Conservation (phyloP, 1,139 yeast species). For the Yamadazyma aaseri region DNA sequence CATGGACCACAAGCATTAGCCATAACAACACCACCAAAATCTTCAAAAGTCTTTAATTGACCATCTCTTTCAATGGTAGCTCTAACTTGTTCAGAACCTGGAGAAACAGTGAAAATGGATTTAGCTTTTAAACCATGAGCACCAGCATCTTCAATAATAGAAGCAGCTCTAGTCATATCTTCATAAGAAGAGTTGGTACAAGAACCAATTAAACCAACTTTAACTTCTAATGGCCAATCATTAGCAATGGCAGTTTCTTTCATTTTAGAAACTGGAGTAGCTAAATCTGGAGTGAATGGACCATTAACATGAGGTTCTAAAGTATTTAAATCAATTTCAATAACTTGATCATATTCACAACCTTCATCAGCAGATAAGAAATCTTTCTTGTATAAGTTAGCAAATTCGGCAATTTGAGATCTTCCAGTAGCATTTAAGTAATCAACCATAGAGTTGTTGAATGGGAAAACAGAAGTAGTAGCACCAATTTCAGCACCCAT, state of each 20-base stretch:
- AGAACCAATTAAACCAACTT: slow-evolving; percentile 94
- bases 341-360: slow-evolving; percentile 78
- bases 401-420: slow-evolving; percentile 80
- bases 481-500: slow-evolving; percentile 99
- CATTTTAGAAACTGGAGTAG: slow-evolving; percentile 78
- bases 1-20: slow-evolving; percentile 99
- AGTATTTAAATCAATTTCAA: slow-evolving; percentile 71
- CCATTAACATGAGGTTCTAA: slow-evolving; percentile 92
- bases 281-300: slow-evolving; percentile 92
- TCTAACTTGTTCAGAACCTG: slow-evolving; percentile 98
- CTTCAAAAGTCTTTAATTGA: slow-evolving; percentile 70
- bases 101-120: slow-evolving; percentile 90
- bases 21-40: slow-evolving; percentile 84
- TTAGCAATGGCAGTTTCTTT: slow-evolving; percentile 62
- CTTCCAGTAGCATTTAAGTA: slow-evolving; percentile 82
- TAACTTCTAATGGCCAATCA: slow-evolving; percentile 77
- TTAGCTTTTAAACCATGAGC: slow-evolving; percentile 86
- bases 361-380: slow-evolving; percentile 78
- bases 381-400: slow-evolving; percentile 68
- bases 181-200: slow-evolving; percentile 98
- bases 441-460: slow-evolving; percentile 80
- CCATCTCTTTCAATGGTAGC: slow-evolving; percentile 98
- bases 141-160: slow-evolving; percentile 82
- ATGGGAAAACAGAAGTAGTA: slow-evolving; percentile 95
- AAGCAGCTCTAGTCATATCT: slow-evolving; percentile 94